These are phyloP conservation scores for Setaria viridis DNA, from an alignment of 202 grass and related monocot species.

Conservation along the genomic window DNA sequence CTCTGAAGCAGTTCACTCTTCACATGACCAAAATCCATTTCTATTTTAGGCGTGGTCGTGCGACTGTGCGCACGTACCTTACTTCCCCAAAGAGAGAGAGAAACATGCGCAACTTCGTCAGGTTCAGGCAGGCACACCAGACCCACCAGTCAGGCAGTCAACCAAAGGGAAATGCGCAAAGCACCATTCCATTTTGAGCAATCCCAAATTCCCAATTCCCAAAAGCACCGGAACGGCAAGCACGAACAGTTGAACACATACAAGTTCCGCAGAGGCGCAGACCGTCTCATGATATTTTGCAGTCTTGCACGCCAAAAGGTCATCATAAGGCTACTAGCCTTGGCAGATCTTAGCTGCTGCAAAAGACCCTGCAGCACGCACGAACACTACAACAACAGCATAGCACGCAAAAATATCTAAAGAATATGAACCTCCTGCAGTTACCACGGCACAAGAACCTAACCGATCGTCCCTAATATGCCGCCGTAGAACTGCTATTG, in stretches of 20 bases:
- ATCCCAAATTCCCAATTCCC: background rate
- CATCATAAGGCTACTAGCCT: background rate
- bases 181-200: background rate
- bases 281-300: background rate
- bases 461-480: constrained; percentile 41
- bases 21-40: background rate
- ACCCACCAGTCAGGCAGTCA: background rate
- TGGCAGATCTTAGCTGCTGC: background rate
- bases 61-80: background rate
- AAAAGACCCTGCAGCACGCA: background rate
- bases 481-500: constrained; percentile 37
- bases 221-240: background rate
- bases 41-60: background rate
- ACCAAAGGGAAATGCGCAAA: background rate
- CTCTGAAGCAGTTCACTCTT: background rate
- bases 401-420: background rate
- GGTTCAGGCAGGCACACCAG: background rate
- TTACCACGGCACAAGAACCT: constrained; percentile 19
- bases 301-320: background rate
- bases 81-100: background rate
- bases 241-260: background rate
- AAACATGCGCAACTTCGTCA: background rate
- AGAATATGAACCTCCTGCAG: constrained; percentile 10
- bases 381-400: background rate
- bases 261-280: background rate